Percentiles rank a stretch among this genome's conserved stretches.
These are phyloP conservation scores for Trametes polyzona DNA, from an alignment of 1,284 basidiomycete genomes.

Conservation along the genomic window DNA sequence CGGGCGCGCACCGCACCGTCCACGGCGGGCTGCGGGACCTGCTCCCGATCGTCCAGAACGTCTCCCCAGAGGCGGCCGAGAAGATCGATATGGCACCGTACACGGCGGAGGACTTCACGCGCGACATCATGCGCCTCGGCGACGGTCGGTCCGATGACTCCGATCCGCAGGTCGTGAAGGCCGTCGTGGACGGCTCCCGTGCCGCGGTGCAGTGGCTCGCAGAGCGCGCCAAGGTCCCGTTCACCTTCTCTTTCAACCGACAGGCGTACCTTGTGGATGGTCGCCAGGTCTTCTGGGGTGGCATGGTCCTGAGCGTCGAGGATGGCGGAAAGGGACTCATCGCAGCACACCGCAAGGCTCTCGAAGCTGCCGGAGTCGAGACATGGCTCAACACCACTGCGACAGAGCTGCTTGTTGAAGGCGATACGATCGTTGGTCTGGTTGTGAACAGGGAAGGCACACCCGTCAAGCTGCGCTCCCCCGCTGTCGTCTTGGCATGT, in stretches of 20 bases:
- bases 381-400: conserved; percentile 60
- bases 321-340: conserved; percentile 74
- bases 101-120: conserved; percentile 53
- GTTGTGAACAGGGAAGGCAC: conserved; percentile 44
- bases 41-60: conserved; percentile 55
- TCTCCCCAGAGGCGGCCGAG: conserved; percentile 44
- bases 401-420: conserved; percentile 42
- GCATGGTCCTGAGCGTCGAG: conserved; percentile 59
- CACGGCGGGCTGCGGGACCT: conserved; percentile 63
- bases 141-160: conserved; percentile 52
- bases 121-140: conserved; percentile 64
- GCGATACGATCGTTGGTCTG: conserved; percentile 48
- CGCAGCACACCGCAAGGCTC: conserved; percentile 52
- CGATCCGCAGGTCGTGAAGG: conserved; percentile 50
- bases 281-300: conserved; percentile 70
- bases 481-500: conserved; percentile 60
- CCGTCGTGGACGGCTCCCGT: conserved; percentile 59
- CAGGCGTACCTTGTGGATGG: conserved; percentile 69
- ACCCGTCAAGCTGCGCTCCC: conserved; percentile 40
- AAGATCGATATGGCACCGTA: conserved; percentile 65
- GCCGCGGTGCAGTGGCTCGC: conserved; percentile 61
- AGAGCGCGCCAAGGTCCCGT: conserved; percentile 52
- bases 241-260: conserved; percentile 62
- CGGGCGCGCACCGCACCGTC: conserved; percentile 64
- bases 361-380: conserved; percentile 53